Conservation (phyloP, 2,329 filamentous ascomycete genomes). For the Ceratocystiopsis brevicomis region DNA sequence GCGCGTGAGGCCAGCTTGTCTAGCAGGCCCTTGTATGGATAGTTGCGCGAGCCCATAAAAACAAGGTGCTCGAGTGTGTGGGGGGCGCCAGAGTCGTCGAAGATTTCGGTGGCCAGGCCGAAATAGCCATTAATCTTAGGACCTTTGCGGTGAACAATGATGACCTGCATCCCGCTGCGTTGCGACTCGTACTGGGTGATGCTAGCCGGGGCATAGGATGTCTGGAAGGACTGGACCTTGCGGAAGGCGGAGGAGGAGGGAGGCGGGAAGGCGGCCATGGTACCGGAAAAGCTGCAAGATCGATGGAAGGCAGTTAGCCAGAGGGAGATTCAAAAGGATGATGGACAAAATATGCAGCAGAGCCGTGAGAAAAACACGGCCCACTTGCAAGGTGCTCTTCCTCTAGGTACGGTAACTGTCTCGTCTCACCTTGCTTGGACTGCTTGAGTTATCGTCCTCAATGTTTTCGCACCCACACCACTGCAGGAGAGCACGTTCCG, state of each 20-base stretch:
- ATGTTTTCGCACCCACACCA: no score
- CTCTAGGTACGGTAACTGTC: no score
- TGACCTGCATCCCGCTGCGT: slow-evolving; percentile 82
- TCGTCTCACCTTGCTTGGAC: no score
- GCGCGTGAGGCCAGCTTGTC: slow-evolving; percentile 87
- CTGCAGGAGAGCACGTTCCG: no score
- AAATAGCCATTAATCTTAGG: slow-evolving; percentile 96
- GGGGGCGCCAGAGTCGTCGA: slow-evolving; percentile 87
- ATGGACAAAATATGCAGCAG: no score
- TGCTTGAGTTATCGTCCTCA: no score
- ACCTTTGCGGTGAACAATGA: slow-evolving; percentile 78
- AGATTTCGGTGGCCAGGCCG: slow-evolving; percentile 86
- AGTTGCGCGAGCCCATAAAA: slow-evolving; percentile 84
- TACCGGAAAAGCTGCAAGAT: slow-evolving; percentile 12
- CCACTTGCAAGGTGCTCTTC: no score
- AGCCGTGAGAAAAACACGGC: no score
- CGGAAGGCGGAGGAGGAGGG: slow-evolving; percentile 34
- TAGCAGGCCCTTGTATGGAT: slow-evolving; percentile 84
- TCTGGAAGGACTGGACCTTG: slow-evolving; percentile 66
- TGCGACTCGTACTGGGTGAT: slow-evolving; percentile 94
- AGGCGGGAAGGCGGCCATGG: slow-evolving; percentile 33
- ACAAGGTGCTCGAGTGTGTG: slow-evolving; percentile 69
- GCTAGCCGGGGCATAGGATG: slow-evolving; percentile 72
- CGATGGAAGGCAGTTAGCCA: slow-evolving; percentile 7
- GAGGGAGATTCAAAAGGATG: no score